Base-by-base conservation (phyloP, 495 filamentous ascomycete genomes). In the Diplogelasinospora grovesii region DNA sequence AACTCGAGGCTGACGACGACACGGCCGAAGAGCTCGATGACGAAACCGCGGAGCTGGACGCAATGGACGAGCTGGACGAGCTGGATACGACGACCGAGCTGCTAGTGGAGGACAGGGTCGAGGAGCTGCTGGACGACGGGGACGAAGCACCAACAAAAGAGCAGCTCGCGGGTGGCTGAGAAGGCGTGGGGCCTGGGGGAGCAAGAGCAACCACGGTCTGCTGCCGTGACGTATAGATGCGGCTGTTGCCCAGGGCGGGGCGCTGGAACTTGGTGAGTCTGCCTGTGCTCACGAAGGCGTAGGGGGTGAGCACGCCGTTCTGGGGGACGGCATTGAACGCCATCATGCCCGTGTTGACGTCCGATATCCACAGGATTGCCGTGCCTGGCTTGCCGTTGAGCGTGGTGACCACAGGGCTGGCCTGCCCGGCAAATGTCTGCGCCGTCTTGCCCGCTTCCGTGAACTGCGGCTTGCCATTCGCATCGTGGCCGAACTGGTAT, bases 201-300 rank as follows among this genome's bases (percentile, higher is more conserved):
- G 32, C 31, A 14, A 40, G 7, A 39, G 27, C 32, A 31, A 36
- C 19, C 14, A 43, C 22, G 5, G 30, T 30, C 15, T 38, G 26
- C 20, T 34, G 23, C 14, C 29, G 31, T 2, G 26, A 26, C 11
- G 45, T 43, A 30, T 68, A 69, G 5, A 66, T 31, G 27, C 58
- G 37, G 0, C 41, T 52, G 43, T 71, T 57, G 4, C 67, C 67
- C 39, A 71, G 69, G 0, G 53, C 50, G 3, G 67, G 63, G 5
- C 66, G 50, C 7, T 63, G 60, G 31, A 65, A 68, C 47, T 69
- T 71, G 32, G 50, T 57, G 15, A 59, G 26, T 5, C 64, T 49
- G n/a, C 44, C 53, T 3, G 52, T 58, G n/a, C 48, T 33, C 1
- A 54, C 51, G 22, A 62, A 36, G 26, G 52, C 45, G 45, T 64